Evolutionary conservation across 768 basidiomycete genomes (phyloP), one percentile per base, ranked within the genome.

Genomic region (Antrodiella citrinella): DNA sequence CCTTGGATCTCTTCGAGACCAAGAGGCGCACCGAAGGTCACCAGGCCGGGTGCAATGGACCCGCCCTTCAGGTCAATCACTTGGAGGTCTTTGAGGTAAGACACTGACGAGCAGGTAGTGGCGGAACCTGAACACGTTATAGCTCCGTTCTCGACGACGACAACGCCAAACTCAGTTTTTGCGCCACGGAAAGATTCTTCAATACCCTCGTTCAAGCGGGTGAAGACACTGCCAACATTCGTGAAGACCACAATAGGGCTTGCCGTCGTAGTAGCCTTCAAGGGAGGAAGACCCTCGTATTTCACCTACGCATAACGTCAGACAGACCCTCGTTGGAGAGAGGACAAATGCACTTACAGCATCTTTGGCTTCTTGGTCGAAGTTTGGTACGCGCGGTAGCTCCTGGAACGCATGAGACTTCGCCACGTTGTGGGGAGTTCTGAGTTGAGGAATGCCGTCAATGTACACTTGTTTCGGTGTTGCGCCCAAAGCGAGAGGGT

Each of bases 391-490:
- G 4, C 57, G 49, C 1, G 86, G 84, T 0, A 72, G 66, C 12
- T 65, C 46, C 55, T 89, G 86, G 45, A 76, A 70, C 1, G 62
- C 57, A 0, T 57, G 51, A 0, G 77, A 73, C 60, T 87, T 87
- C 4, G 53, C 47, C 1, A 68, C 47, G 1, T 63, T 52, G 30
- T 67, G 52, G 0, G 80, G 68, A 2, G 60, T 21, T 3, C 46
- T 15, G 72, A 68, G 60, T 62, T 93, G 91, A 0, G 80, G 62
- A 50, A 92, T 84, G 10, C 91, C 91, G 56, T 94, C 91, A 49
- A 92, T 82, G 64, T 76, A 90, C 0, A 91, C 88, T 58, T 92
- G 89, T 3, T 69, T 65, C 0, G 91, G 91, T 1, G 88, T 91
- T 0, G 90, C 84, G 19, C 89, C 90, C 3, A 92, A 71, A 0